Evolutionary conservation across 331 rosid genomes (phyloP), one percentile per base, ranked within the genome.

Genomic region (Malus hybrid): DNA sequence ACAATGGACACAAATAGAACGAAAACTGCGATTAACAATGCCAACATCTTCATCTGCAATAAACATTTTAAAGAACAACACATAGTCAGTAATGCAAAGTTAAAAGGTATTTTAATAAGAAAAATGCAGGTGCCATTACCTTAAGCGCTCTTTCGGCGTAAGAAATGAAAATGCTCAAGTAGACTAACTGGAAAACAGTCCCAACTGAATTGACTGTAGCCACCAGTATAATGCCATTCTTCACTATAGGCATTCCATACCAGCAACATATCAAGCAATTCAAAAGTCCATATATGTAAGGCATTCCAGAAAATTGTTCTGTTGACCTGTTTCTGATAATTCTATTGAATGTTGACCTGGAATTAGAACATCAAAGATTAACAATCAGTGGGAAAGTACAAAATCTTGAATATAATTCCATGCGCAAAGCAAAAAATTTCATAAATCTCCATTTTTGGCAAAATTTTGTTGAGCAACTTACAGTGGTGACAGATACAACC

Each of bases 271-370:
- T 86, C 81, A 93, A 82, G 81, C 98, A 93, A 77, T 89, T 93
- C 85, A 91, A 67, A 29, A 90, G 80, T 19, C 96, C 82, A 76
- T 93, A 90, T 50, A 91, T 71, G 78, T 93, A 93, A 13, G 97
- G 97, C 85, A 88, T 67, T 75, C 96, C 96, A 24, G 98, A 93
- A 86, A 93, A 93, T 82, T 88, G 88, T 83, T 93, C 93, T 9
- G 93, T 93, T 69, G 98, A 90, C 52, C 79, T 77, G 84, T 91
- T 91, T 87, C 92, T 80, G 65, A 91, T 72, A 48, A 93, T 85
- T 77, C 98, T 91, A 79, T 91, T 82, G 75, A 93, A 93, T 64
- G 98, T 89, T n/a, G 90, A 88, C 86, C 98, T 93, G 86, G 36
- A 80, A 39, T 39, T 39, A 67, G 48, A 57, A 31, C n/a, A 52